phyloP scores from a whole-genome alignment of 116 monocot genomes.

The Thalassia testudinum region DNA sequence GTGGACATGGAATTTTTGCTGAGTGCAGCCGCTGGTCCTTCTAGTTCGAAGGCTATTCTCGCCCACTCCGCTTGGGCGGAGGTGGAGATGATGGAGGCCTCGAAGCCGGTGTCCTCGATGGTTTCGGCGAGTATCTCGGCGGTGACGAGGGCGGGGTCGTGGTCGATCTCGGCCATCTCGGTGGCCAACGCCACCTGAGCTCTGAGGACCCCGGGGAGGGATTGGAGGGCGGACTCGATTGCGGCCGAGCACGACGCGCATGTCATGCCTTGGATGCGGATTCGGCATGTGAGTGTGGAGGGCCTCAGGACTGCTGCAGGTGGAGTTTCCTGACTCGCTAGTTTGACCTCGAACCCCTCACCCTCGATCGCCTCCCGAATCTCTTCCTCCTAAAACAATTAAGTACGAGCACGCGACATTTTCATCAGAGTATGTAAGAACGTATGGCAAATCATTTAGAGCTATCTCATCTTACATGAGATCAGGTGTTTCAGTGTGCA shows the following conservation, averaged over 20 bases:
- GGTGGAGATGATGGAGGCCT: slow-evolving; percentile 46
- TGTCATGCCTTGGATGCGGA: slow-evolving; percentile 78
- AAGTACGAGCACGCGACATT: too few species aligned
- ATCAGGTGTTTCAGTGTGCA: too few species aligned
- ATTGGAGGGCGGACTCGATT: slow-evolving; percentile 53
- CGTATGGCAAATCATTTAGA: too few species aligned
- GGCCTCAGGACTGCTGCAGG: too few species aligned
- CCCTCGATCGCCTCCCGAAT: too few species aligned
- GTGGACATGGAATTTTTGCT: slow-evolving; percentile 23
- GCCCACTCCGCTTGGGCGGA: too few species aligned
- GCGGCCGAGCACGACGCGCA: slow-evolving; percentile 62
- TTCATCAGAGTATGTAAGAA: too few species aligned
- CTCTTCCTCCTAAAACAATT: too few species aligned
- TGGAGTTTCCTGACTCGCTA: too few species aligned
- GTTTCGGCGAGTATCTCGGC: slow-evolving; percentile 22
- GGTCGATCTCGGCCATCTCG: slow-evolving; percentile 64
- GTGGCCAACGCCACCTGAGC: slow-evolving; percentile 73
- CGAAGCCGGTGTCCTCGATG: slow-evolving; percentile 64
- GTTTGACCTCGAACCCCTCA: too few species aligned
- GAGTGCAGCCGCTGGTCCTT: slow-evolving; percentile 31
- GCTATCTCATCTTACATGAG: too few species aligned
- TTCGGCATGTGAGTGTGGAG: slow-evolving; percentile 30
- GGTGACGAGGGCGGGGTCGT: slow-evolving; percentile 41
- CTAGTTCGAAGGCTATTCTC: too few species aligned
- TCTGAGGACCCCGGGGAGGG: slow-evolving; percentile 41